Evolutionary conservation across 345 rosid species (phyloP).

Genomic region (Theobroma cacao): DNA sequence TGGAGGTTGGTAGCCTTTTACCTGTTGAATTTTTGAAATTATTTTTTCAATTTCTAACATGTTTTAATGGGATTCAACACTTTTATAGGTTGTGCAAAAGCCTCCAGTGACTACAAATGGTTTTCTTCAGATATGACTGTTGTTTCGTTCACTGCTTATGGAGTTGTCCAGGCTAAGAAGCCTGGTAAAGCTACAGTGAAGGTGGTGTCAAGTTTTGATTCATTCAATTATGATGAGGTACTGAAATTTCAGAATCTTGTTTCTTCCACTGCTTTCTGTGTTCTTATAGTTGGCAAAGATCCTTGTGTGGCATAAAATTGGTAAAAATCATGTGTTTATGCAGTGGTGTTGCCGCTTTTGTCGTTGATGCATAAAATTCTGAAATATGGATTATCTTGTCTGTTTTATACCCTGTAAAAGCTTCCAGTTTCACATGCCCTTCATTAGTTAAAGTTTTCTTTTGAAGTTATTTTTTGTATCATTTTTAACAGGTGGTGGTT

Average conservation of each 20-base stretch:
- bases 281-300: background rate
- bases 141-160: constrained; percentile 69
- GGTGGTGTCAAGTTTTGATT: constrained; percentile 75
- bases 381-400: background rate
- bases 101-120: constrained; percentile 84
- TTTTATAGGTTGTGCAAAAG: constrained; percentile 75
- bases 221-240: constrained; percentile 90
- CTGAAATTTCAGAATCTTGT: background rate
- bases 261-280: background rate
- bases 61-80: constrained; percentile 15
- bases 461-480: background rate
- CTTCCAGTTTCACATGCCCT: background rate
- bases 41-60: constrained; percentile 7
- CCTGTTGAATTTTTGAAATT: background rate
- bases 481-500: constrained; percentile 51
- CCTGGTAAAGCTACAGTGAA: constrained; percentile 80
- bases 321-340: background rate
- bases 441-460: background rate
- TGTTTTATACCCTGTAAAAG: background rate
- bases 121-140: constrained; percentile 67
- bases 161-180: constrained; percentile 80
- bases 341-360: background rate
- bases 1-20: constrained; percentile 59
- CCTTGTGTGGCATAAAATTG: background rate
- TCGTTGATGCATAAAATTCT: background rate